These are phyloP conservation scores for Phylloporus arenicola DNA, from an alignment of 768 basidiomycete species.

Conservation along the genomic window DNA sequence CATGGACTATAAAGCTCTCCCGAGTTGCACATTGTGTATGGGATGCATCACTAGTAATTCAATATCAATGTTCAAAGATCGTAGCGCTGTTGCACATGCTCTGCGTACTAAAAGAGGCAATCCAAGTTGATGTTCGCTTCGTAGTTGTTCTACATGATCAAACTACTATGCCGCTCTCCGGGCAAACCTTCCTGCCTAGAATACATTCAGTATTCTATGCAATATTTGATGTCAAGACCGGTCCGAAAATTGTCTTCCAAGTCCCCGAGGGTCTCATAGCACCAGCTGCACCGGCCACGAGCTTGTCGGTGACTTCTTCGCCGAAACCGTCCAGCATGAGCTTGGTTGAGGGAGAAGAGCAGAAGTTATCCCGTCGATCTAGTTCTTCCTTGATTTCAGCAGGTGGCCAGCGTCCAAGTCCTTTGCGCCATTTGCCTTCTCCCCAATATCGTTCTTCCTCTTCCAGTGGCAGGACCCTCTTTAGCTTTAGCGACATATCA, in stretches of 20 bases:
- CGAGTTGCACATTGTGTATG: not conserved
- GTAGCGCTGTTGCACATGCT: too few species aligned
- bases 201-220: conserved; percentile 93
- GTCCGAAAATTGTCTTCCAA: conserved; percentile 88
- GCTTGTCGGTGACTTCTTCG: conserved; percentile 28
- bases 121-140: too few species aligned
- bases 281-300: conserved; percentile 28
- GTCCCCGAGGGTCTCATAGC: conserved; percentile 90
- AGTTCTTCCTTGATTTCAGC: conserved; percentile 48
- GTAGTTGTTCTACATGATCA: not conserved
- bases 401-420: conserved; percentile 38
- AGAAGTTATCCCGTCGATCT: conserved; percentile 44
- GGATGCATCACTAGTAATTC: not conserved
- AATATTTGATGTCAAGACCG: conserved; percentile 79
- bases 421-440: conserved; percentile 40
- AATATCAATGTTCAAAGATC: not conserved
- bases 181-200: conserved; percentile 69
- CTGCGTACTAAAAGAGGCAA: not conserved
- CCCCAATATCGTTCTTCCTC: conserved; percentile 46
- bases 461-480: conserved; percentile 47
- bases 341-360: conserved; percentile 32
- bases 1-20: conserved; percentile 14
- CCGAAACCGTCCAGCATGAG: conserved; percentile 31
- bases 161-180: conserved; percentile 37
- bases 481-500: conserved; percentile 88